A percentile compares a stretch with the other conserved stretches of the same genome.
Conservation (phyloP, 208 protist species). For the Leishmania martiniquensis region DNA sequence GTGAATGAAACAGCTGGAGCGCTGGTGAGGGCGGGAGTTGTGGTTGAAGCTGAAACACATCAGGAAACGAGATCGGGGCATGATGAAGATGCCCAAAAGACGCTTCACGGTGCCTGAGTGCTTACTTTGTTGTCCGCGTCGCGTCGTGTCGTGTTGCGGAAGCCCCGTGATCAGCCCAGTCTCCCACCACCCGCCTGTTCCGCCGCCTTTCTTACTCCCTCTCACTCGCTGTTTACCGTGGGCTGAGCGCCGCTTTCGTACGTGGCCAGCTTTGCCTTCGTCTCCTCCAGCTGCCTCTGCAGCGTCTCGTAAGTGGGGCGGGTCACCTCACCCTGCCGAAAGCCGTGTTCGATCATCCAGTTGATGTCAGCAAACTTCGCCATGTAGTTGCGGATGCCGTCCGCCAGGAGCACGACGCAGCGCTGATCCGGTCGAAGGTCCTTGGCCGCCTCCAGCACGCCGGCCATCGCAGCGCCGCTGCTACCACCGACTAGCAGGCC, state of each 20-base stretch:
- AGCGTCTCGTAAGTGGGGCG: conserved; percentile 85
- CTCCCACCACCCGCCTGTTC: neutral
- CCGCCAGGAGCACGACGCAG: conserved; percentile 95
- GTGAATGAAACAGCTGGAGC: neutral
- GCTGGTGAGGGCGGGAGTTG: no score
- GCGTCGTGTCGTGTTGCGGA: no score
- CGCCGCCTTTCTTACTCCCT: conserved; percentile 5
- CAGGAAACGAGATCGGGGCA: no score
- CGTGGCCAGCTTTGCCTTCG: conserved; percentile 66
- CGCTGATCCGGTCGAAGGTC: conserved; percentile 87
- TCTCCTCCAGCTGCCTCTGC: conserved; percentile 51
- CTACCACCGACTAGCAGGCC: conserved; percentile 96
- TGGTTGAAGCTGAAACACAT: neutral
- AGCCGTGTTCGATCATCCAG: conserved; percentile 97
- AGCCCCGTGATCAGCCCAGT: neutral
- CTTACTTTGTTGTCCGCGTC: neutral
- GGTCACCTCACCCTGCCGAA: conserved; percentile 70
- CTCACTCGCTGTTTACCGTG: neutral
- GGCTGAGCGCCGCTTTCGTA: conserved; percentile 48
- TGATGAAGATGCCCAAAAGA: no score
- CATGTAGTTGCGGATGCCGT: conserved; percentile 98
- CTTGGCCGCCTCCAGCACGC: conserved; percentile 93
- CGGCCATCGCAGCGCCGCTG: conserved; percentile 91
- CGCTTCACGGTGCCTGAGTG: neutral
- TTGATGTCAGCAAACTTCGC: conserved; percentile 96